These are phyloP conservation scores for Kentomonas sorsogonicus DNA, from an alignment of 208 protist species.

Conservation along the genomic window DNA sequence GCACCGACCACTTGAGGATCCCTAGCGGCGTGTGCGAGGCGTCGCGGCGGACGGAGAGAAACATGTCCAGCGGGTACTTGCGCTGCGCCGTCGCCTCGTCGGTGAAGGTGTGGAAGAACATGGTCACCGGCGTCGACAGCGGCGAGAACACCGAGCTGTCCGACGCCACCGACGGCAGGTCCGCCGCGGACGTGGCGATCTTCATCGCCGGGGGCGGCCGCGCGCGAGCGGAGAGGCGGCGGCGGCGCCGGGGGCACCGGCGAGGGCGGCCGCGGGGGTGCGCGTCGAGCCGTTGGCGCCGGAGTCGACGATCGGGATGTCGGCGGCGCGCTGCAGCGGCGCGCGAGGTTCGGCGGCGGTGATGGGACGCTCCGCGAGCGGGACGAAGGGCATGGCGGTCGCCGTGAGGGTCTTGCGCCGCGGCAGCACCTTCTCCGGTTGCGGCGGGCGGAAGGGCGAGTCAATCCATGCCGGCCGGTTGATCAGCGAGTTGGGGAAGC, in stretches of 20 bases:
- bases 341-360: background rate
- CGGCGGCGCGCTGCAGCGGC: no score
- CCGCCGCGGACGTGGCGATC: slow-evolving; percentile 11
- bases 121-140: slow-evolving; percentile 42
- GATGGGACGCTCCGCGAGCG: slow-evolving; percentile 11
- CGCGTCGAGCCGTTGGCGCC: no score
- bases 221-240: slow-evolving; percentile 36
- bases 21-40: slow-evolving; percentile 83
- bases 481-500: no score
- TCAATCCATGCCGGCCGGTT: background rate
- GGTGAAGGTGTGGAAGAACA: slow-evolving; percentile 60
- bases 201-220: slow-evolving; percentile 19
- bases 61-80: slow-evolving; percentile 78
- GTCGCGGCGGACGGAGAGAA: slow-evolving; percentile 66
- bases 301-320: no score
- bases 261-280: no score
- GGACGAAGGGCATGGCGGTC: slow-evolving; percentile 51
- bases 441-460: slow-evolving; percentile 3
- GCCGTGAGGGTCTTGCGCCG: slow-evolving; percentile 23
- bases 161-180: slow-evolving; percentile 17
- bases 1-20: slow-evolving; percentile 70
- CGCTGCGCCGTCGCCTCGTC: slow-evolving; percentile 33
- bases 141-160: slow-evolving; percentile 48
- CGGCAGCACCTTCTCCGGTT: background rate
- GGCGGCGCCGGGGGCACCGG: background rate